Evolutionary conservation across 495 filamentous ascomycete species (phyloP).

Genomic region (Tricharina praecox): DNA sequence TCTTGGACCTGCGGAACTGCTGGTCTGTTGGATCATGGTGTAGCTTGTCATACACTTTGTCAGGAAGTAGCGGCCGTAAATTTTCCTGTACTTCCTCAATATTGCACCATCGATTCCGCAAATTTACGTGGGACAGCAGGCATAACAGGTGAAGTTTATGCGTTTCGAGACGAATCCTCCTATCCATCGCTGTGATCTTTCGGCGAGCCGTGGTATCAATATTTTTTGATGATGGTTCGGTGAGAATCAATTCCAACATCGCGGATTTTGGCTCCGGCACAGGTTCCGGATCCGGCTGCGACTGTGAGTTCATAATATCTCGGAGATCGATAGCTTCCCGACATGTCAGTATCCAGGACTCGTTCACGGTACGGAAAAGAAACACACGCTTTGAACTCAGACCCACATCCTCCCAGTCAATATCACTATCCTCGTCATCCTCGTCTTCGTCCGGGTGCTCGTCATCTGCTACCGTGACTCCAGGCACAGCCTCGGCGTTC

Average conservation of each 20-base stretch:
- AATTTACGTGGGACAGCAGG: conserved; percentile 53
- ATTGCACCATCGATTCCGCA: conserved; percentile 82
- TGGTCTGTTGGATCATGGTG: conserved; percentile 44
- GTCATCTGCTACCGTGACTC: not conserved
- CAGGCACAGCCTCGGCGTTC: conserved; percentile 1
- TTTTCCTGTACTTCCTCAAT: conserved; percentile 42
- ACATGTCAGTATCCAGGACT: no score
- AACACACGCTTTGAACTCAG: conserved; percentile 27
- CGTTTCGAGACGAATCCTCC: conserved; percentile 48
- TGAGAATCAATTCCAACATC: conserved; percentile 14
- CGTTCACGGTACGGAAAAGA: not conserved
- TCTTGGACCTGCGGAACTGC: conserved; percentile 52
- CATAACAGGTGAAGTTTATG: conserved; percentile 81
- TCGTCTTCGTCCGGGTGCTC: conserved; percentile 4
- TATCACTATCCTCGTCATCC: conserved; percentile 39
- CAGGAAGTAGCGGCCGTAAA: conserved; percentile 43
- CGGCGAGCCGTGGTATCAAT: conserved; percentile 33
- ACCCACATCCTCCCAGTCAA: conserved; percentile 58
- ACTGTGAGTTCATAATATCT: not conserved
- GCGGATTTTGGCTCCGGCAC: not conserved
- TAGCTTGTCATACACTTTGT: conserved; percentile 43
- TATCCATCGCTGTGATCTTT: conserved; percentile 52
- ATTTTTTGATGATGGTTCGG: conserved; percentile 23
- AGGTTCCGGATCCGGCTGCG: not conserved
- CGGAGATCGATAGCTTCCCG: conserved; percentile 8